Conservation (phyloP, 352 stramenopile species). For the Phytopythium vexans region DNA sequence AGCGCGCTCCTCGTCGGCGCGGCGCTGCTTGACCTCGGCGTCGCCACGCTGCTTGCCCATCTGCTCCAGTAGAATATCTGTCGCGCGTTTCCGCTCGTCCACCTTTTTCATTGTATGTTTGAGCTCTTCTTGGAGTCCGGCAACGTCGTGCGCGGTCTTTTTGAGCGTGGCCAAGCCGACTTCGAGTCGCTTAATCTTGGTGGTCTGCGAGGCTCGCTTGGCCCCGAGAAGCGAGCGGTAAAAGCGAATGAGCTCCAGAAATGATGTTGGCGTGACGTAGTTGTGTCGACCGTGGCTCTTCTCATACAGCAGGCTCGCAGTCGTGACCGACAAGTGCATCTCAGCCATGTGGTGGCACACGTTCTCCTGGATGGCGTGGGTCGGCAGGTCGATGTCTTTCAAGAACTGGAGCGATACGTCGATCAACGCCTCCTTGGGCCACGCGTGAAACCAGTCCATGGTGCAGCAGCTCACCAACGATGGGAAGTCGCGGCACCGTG, state of each 20-base stretch:
- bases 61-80: constrained; percentile 83
- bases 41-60: constrained; percentile 89
- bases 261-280: constrained; percentile 92
- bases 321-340: constrained; percentile 87
- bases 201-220: constrained; percentile 51
- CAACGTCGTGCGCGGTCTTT: constrained; percentile 79
- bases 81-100: constrained; percentile 87
- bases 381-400: constrained; percentile 62
- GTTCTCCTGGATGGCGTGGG: constrained; percentile 83
- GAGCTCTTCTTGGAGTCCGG: constrained; percentile 78
- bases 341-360: constrained; percentile 92
- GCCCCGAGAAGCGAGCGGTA: constrained; percentile 77
- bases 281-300: constrained; percentile 79
- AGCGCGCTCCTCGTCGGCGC: constrained; percentile 72
- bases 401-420: constrained; percentile 87
- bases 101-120: constrained; percentile 89
- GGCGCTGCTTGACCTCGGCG: constrained; percentile 83
- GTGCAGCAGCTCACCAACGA: constrained; percentile 64
- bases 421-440: constrained; percentile 86
- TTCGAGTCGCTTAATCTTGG: constrained; percentile 80
- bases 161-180: constrained; percentile 82
- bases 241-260: constrained; percentile 91
- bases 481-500: constrained; percentile 80
- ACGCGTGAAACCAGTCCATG: constrained; percentile 91
- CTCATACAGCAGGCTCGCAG: constrained; percentile 71